Evolutionary conservation across 1,284 basidiomycete species (phyloP).

Genomic region (Trichosporon coremiiforme): DNA sequence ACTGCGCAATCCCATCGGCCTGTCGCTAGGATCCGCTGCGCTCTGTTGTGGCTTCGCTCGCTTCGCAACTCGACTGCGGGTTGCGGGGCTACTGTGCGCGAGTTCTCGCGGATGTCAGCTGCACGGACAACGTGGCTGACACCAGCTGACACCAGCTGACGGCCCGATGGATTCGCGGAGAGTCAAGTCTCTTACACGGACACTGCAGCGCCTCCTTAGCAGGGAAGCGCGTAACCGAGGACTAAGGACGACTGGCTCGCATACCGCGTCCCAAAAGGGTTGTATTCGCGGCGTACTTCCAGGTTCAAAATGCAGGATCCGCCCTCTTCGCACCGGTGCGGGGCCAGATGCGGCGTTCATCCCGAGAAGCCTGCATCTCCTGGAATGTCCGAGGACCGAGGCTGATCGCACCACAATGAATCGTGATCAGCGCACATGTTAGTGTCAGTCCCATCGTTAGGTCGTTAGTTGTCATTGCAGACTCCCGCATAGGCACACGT

Average conservation of each 20-base stretch:
- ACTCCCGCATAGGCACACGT: background rate
- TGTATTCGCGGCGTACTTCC: background rate
- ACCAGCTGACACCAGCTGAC: too few relatives aligned
- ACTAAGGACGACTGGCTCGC: too few relatives aligned
- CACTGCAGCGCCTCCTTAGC: background rate
- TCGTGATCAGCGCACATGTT: background rate
- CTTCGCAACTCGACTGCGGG: too few relatives aligned
- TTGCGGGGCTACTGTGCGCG: background rate
- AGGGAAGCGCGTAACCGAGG: too few relatives aligned
- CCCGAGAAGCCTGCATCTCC: background rate
- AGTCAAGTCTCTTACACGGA: too few relatives aligned
- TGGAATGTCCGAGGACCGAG: constrained; percentile 1
- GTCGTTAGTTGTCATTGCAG: background rate
- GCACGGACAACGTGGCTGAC: background rate
- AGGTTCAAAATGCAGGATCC: background rate
- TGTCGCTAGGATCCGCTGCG: too few relatives aligned
- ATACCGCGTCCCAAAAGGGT: background rate
- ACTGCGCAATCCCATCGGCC: too few relatives aligned
- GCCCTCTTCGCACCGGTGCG: too few relatives aligned
- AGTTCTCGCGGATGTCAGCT: background rate
- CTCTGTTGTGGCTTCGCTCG: too few relatives aligned
- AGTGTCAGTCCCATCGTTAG: background rate
- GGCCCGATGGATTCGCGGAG: too few relatives aligned
- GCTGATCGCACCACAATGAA: background rate
- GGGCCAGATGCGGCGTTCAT: background rate